Conservation (phyloP, 2,329 filamentous ascomycete genomes). For the Hawksworthiomyces lignivorus region DNA sequence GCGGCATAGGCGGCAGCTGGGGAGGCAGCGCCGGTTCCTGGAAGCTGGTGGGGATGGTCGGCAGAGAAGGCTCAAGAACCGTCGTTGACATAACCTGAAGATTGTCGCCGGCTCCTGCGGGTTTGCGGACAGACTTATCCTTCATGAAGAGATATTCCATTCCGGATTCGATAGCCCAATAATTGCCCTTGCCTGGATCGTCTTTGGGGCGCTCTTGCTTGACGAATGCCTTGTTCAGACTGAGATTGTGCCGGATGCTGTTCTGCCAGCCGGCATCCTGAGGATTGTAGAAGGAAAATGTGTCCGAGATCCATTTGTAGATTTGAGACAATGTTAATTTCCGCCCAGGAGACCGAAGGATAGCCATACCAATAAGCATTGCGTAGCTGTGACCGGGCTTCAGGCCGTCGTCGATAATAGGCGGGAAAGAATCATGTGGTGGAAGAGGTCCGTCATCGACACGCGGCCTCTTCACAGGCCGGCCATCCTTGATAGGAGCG, state of each 20-base stretch:
- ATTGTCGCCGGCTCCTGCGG: constrained; percentile 48
- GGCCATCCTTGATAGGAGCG: constrained; percentile 61
- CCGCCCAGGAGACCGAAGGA: constrained; percentile 74
- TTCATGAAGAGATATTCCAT: constrained; percentile 86
- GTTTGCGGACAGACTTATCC: constrained; percentile 65
- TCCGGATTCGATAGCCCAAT: constrained; percentile 89
- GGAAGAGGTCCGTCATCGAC: constrained; percentile 53
- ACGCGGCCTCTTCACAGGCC: constrained; percentile 61
- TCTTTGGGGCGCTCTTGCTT: constrained; percentile 96
- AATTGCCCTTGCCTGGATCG: constrained; percentile 94
- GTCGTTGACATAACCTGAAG: constrained; percentile 47
- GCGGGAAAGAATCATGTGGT: constrained; percentile 70
- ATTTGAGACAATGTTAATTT: constrained; percentile 88
- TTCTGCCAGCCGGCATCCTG: constrained; percentile 95
- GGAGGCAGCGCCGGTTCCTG: constrained; percentile 42
- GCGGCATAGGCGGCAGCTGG: constrained; percentile 29
- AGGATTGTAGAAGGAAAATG: constrained; percentile 77
- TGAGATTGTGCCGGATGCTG: constrained; percentile 96
- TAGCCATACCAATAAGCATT: constrained; percentile 92
- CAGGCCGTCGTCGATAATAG: constrained; percentile 72
- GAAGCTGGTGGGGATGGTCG: constrained; percentile 25
- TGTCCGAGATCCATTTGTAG: constrained; percentile 99
- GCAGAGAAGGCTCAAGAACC: constrained; percentile 44
- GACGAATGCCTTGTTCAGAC: constrained; percentile 91
- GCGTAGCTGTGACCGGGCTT: constrained; percentile 94